Percentiles rank a stretch among this genome's conserved stretches.
These are phyloP conservation scores for Phytophthora sp. DNA, from an alignment of 352 stramenopile species.

Conservation along the genomic window DNA sequence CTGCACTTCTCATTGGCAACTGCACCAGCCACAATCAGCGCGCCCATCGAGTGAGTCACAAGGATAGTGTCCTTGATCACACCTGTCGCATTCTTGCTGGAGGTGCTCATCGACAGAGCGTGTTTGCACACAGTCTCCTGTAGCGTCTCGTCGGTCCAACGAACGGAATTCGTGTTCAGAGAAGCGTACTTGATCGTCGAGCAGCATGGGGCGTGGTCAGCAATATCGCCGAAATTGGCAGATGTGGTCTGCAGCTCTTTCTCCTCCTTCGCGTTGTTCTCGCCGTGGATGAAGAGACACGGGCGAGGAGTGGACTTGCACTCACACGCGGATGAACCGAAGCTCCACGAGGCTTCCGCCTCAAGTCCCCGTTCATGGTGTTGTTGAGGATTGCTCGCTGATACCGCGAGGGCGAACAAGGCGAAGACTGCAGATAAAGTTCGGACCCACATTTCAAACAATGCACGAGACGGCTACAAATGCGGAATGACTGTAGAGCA, in stretches of 20 bases:
- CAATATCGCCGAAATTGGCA: conserved; percentile 42
- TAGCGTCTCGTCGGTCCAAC: conserved; percentile 42
- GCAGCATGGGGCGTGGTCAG: conserved; percentile 48
- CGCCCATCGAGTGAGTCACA: conserved; percentile 56
- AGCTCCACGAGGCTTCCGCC: conserved; percentile 30
- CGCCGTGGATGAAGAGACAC: conserved; percentile 55
- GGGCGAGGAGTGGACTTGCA: conserved; percentile 43
- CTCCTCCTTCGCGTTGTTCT: conserved; percentile 26
- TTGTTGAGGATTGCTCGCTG: background rate
- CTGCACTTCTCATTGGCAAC: conserved; percentile 57
- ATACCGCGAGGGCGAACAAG: conserved; percentile 14
- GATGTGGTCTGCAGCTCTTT: conserved; percentile 33
- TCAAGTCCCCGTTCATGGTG: conserved; percentile 16
- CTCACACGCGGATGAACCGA: conserved; percentile 28
- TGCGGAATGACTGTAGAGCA: conserved; percentile 11
- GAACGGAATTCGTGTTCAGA: conserved; percentile 37
- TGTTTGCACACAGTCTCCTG: conserved; percentile 46
- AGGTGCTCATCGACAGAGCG: conserved; percentile 37
- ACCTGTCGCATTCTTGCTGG: conserved; percentile 16
- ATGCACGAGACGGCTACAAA: conserved; percentile 12
- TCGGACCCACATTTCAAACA: conserved; percentile 21
- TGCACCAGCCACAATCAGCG: conserved; percentile 44
- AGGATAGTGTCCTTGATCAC: conserved; percentile 51
- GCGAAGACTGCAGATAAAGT: conserved; percentile 12
- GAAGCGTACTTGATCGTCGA: conserved; percentile 43